phyloP scores from a whole-genome alignment of 306 rosid genomes.

The Echinosophora koreensis region DNA sequence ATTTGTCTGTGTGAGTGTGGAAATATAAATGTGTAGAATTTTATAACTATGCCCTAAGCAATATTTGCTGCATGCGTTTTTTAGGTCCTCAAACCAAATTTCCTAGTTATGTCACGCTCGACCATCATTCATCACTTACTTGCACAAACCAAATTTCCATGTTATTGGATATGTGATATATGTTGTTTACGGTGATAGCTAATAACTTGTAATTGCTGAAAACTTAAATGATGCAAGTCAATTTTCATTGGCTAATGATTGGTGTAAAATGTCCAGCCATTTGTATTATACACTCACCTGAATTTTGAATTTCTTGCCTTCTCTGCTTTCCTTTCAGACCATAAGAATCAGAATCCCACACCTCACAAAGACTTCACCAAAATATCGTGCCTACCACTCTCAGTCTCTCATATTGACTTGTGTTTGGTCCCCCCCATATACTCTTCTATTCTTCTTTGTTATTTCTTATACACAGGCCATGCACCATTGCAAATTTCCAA shows the following conservation, averaged over 20 bases:
- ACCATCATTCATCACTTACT: too few species aligned
- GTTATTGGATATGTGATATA: too few species aligned
- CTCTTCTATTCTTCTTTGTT: slow-evolving; percentile 51
- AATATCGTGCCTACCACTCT: slow-evolving; percentile 60
- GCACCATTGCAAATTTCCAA: slow-evolving; percentile 2
- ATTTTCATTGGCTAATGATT: slow-evolving; percentile 41
- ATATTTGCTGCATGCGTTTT: background rate
- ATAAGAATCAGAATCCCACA: slow-evolving; percentile 51
- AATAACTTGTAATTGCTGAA: background rate
- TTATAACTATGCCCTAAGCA: too few species aligned
- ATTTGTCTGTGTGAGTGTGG: too few species aligned
- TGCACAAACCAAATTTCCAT: too few species aligned
- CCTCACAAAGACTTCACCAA: slow-evolving; percentile 43
- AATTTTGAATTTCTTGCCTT: slow-evolving; percentile 43
- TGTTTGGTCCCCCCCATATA: slow-evolving; percentile 56
- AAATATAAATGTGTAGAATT: too few species aligned
- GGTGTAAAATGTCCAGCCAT: slow-evolving; percentile 41
- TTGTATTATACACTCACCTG: slow-evolving; percentile 11
- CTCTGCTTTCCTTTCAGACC: slow-evolving; percentile 41
- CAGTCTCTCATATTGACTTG: slow-evolving; percentile 62
- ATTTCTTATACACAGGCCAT: slow-evolving; percentile 23
- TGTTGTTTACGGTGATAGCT: too few species aligned
- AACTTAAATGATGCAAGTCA: slow-evolving; percentile 14
- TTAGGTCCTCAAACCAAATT: background rate
- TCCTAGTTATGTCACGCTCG: background rate